phyloP scores from a whole-genome alignment of 345 rosid species.

The Eucalyptus camaldulensis region DNA sequence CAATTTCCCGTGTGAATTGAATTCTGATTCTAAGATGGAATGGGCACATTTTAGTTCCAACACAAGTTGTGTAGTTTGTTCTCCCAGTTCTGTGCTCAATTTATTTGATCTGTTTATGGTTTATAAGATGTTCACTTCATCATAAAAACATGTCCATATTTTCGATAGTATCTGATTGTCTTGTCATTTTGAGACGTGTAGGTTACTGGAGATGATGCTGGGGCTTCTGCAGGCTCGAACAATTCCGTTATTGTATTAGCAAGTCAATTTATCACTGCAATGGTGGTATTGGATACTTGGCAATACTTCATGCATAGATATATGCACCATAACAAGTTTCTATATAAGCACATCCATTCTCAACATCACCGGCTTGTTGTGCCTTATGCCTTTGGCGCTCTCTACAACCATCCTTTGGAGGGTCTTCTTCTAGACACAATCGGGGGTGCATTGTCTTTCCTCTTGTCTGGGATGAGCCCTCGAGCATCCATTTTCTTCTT shows the following conservation, averaged over 20 bases:
- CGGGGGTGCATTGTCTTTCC: conserved; percentile 75
- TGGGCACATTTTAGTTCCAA: not conserved
- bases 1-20: not conserved
- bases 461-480: conserved; percentile 79
- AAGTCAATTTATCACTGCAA: conserved; percentile 59
- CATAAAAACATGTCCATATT: not conserved
- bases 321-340: conserved; percentile 78
- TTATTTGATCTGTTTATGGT: not conserved
- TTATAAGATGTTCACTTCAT: not conserved
- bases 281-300: conserved; percentile 77
- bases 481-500: conserved; percentile 74
- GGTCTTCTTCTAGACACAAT: conserved; percentile 71
- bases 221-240: conserved; percentile 7
- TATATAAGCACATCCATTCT: conserved; percentile 72
- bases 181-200: not conserved
- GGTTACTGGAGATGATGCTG: conserved; percentile 58
- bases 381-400: conserved; percentile 82
- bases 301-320: conserved; percentile 82
- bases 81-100: not conserved
- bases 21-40: not conserved
- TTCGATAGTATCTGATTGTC: not conserved
- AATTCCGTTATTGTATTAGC: conserved; percentile 38
- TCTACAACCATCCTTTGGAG: conserved; percentile 73
- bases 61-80: not conserved
- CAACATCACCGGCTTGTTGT: conserved; percentile 77